Evolutionary conservation across 1,139 yeast genomes (phyloP).

Genomic region (Candida tropicalis): DNA sequence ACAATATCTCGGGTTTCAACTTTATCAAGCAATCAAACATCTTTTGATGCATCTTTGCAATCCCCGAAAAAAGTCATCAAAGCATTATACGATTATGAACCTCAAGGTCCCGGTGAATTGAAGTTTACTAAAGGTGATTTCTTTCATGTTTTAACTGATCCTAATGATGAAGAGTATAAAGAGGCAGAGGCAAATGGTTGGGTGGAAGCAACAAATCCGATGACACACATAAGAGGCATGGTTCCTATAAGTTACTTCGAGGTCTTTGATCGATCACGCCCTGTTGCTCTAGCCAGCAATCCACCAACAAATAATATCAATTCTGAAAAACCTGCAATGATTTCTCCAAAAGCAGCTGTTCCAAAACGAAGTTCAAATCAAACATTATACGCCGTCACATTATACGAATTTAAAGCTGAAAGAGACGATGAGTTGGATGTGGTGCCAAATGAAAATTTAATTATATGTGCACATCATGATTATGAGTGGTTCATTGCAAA

Average conservation of each 20-base stretch:
- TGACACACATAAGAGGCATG: constrained; percentile 74
- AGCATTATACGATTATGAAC: constrained; percentile 76
- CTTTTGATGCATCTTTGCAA: constrained; percentile 26
- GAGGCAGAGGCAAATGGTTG: constrained; percentile 55
- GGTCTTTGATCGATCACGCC: constrained; percentile 65
- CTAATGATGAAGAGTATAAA: constrained; percentile 39
- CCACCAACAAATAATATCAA: neutral
- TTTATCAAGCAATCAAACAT: constrained; percentile 12
- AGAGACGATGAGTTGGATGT: constrained; percentile 86
- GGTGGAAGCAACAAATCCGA: constrained; percentile 91
- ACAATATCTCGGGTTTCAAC: constrained; percentile 38
- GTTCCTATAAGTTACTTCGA: constrained; percentile 88
- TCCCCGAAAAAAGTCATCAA: constrained; percentile 82
- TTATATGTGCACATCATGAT: constrained; percentile 93
- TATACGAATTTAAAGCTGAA: constrained; percentile 88
- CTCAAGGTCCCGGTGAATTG: constrained; percentile 84
- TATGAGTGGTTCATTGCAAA: constrained; percentile 98
- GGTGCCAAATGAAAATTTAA: constrained; percentile 82
- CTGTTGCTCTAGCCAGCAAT: constrained; percentile 17
- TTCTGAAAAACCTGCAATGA: constrained; percentile 3
- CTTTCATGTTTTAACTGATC: constrained; percentile 73
- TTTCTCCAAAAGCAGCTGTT: constrained; percentile 2
- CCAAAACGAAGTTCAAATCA: constrained; percentile 27
- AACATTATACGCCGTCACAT: constrained; percentile 48
- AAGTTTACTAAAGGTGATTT: constrained; percentile 82